Percentiles rank a stretch among this genome's conserved stretches.
These are phyloP conservation scores for Solanum medicagineum DNA, from an alignment of 257 asterid species.

Conservation along the genomic window DNA sequence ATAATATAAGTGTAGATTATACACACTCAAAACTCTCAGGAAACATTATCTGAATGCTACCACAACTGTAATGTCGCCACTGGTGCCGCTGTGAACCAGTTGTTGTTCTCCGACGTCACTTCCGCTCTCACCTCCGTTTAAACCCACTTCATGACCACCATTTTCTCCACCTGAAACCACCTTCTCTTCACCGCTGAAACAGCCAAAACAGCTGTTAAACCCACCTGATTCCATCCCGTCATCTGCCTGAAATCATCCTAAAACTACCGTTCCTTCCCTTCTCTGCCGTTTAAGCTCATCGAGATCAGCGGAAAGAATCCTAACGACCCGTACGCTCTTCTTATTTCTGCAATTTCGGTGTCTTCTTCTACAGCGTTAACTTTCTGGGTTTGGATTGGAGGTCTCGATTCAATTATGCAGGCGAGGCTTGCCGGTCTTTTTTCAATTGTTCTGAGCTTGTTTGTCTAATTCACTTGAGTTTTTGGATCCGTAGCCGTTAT, in stretches of 20 bases:
- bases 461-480: neutral
- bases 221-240: neutral
- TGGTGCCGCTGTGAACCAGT: neutral
- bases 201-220: neutral
- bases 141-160: neutral
- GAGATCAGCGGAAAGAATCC: neutral
- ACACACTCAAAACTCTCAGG: neutral
- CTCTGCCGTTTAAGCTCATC: neutral
- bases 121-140: neutral
- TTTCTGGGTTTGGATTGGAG: neutral
- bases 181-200: neutral
- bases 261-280: neutral
- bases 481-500: neutral
- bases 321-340: neutral
- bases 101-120: neutral
- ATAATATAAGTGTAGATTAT: too few relatives aligned
- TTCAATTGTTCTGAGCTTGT: neutral
- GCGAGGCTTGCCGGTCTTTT: neutral
- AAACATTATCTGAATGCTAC: neutral
- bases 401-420: neutral
- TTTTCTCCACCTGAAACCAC: neutral
- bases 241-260: neutral
- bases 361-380: neutral
- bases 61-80: neutral
- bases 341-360: neutral